Conservation (phyloP, 108 stramenopile species). For the Mayamaea pseudoterrestris region DNA sequence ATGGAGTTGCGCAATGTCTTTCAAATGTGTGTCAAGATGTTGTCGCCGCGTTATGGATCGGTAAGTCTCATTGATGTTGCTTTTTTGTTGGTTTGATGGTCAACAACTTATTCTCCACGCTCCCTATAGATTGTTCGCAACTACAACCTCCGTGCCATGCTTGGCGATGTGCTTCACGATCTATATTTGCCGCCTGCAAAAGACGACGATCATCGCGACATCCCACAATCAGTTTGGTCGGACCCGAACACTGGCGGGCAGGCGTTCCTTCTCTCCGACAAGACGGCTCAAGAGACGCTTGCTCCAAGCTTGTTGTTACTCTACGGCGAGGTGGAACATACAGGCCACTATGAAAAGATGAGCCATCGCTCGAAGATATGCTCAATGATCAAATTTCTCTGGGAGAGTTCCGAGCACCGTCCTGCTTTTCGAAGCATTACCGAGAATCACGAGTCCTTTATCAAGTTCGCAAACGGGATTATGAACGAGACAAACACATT, state of each 20-base stretch:
- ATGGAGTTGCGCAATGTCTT: conserved; percentile 56
- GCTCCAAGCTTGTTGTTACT: conserved; percentile 90
- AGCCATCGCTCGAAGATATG: conserved; percentile 85
- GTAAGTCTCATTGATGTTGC: conserved; percentile 17
- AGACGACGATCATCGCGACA: conserved; percentile 32
- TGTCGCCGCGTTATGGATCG: conserved; percentile 51
- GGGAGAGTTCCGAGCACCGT: conserved; percentile 86
- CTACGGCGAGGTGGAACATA: conserved; percentile 96
- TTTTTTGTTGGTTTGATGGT: not conserved
- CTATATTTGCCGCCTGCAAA: conserved; percentile 62
- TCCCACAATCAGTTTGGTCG: conserved; percentile 43
- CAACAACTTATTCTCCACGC: not conserved
- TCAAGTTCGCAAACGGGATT: conserved; percentile 97
- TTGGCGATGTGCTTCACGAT: conserved; percentile 87
- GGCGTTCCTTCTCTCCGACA: conserved; percentile 65
- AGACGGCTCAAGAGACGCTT: conserved; percentile 69
- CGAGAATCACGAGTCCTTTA: conserved; percentile 75
- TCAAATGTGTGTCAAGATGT: conserved; percentile 50
- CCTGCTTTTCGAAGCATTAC: conserved; percentile 84
- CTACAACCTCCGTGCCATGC: conserved; percentile 87
- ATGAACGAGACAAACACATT: conserved; percentile 96
- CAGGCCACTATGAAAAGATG: conserved; percentile 93
- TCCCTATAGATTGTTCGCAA: conserved; percentile 55
- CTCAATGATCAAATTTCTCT: conserved; percentile 84
- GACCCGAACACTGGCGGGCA: conserved; percentile 60